Conservation (phyloP, 352 stramenopile genomes). For the Globisporangium paddicum region DNA sequence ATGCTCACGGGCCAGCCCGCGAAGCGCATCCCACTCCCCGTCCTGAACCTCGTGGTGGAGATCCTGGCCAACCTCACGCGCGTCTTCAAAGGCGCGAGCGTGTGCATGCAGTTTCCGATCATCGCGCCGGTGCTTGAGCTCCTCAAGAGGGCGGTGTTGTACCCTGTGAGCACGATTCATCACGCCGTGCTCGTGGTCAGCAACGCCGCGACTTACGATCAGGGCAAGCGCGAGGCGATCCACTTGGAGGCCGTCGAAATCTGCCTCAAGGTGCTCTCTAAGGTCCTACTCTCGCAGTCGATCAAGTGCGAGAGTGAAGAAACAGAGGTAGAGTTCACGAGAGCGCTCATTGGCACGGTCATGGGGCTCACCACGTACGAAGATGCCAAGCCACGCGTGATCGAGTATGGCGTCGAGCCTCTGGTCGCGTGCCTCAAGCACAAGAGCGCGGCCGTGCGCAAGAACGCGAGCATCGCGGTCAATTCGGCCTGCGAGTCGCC, state of each 20-base stretch:
- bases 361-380: conserved; percentile 71
- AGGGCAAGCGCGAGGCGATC: conserved; percentile 52
- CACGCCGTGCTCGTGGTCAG: conserved; percentile 37
- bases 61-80: conserved; percentile 54
- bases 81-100: conserved; percentile 44
- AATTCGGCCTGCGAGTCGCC: conserved; percentile 64
- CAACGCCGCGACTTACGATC: conserved; percentile 48
- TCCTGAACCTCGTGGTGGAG: conserved; percentile 34
- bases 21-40: conserved; percentile 27
- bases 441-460: conserved; percentile 23
- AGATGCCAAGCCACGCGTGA: conserved; percentile 56
- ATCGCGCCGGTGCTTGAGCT: conserved; percentile 44
- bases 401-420: conserved; percentile 69
- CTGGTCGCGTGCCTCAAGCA: conserved; percentile 56
- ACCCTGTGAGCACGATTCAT: conserved; percentile 34
- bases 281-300: conserved; percentile 41
- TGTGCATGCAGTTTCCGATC: conserved; percentile 35
- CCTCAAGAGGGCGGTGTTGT: conserved; percentile 50
- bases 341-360: conserved; percentile 43
- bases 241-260: conserved; percentile 42
- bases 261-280: conserved; percentile 43
- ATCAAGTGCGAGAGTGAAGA: conserved; percentile 29
- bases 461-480: conserved; percentile 55
- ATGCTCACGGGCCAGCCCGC: conserved; percentile 43
- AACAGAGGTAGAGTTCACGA: conserved; percentile 48